Evolutionary conservation across 2,329 filamentous ascomycete species (phyloP).

Genomic region (Hypoxylon rubiginosum): DNA sequence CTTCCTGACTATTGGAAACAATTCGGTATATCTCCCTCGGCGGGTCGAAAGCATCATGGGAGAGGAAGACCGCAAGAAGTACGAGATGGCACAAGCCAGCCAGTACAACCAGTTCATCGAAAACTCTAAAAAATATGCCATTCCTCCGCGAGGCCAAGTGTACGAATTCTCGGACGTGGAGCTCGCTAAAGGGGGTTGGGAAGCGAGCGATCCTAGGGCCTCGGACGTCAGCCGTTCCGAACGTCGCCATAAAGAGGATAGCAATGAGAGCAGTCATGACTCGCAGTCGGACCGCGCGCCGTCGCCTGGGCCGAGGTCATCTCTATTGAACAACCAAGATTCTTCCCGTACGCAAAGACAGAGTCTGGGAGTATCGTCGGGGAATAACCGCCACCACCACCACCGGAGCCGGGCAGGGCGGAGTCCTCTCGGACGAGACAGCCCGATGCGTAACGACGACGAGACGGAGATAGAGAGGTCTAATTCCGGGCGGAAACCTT

Average conservation of each 20-base stretch:
- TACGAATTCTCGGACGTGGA: slow-evolving; percentile 65
- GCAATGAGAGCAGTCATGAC: slow-evolving; percentile 41
- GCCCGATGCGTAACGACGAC: slow-evolving; percentile 52
- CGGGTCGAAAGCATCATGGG: slow-evolving; percentile 82
- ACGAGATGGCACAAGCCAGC: slow-evolving; percentile 75
- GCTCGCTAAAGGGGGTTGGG: slow-evolving; percentile 57
- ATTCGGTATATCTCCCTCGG: slow-evolving; percentile 75
- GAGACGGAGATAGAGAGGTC: slow-evolving; percentile 50
- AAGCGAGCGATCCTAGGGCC: slow-evolving; percentile 55
- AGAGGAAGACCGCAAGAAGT: slow-evolving; percentile 81
- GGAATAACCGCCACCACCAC: slow-evolving; percentile 41
- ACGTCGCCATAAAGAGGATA: slow-evolving; percentile 41
- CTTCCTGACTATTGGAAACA: slow-evolving; percentile 68
- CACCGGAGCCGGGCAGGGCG: slow-evolving; percentile 50
- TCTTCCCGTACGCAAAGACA: slow-evolving; percentile 37
- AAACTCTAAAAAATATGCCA: slow-evolving; percentile 52
- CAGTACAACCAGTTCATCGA: slow-evolving; percentile 57
- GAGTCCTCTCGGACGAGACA: slow-evolving; percentile 56
- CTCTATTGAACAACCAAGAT: slow-evolving; percentile 28
- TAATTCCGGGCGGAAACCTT: slow-evolving; percentile 18
- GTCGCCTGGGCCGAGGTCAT: slow-evolving; percentile 35
- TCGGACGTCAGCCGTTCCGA: slow-evolving; percentile 39
- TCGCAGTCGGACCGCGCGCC: slow-evolving; percentile 35
- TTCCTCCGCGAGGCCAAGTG: slow-evolving; percentile 59
- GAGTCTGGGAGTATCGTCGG: slow-evolving; percentile 42